Conservation (phyloP, 148 eudicot species). For the Rhododendron williamsianum region DNA sequence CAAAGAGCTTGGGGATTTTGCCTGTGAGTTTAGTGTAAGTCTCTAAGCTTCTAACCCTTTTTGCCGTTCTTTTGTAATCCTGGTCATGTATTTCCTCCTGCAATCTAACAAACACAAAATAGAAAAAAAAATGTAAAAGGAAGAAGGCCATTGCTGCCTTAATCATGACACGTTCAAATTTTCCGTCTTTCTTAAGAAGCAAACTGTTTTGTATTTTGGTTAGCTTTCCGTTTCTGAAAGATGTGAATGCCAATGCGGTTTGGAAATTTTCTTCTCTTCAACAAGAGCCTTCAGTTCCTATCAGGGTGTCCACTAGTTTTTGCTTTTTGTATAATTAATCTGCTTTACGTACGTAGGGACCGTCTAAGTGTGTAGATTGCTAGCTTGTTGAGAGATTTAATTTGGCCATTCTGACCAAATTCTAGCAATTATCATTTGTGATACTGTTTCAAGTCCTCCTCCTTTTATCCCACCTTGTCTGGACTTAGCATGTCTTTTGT, state of each 20-base stretch:
- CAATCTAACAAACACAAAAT: background rate
- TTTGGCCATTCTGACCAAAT: background rate
- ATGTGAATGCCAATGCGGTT: background rate
- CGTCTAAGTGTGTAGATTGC: background rate
- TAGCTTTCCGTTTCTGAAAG: background rate
- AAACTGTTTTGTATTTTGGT: background rate
- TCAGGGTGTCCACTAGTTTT: background rate
- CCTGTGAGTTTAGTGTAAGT: background rate
- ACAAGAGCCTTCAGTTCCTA: background rate
- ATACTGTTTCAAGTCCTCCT: background rate
- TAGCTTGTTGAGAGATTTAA: background rate
- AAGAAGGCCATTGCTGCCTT: background rate
- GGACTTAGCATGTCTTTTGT: background rate
- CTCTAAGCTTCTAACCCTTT: conserved; percentile 2
- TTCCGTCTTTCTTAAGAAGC: background rate
- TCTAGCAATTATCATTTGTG: background rate
- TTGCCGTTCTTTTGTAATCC: background rate
- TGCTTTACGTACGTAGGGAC: background rate
- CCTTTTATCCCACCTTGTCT: background rate
- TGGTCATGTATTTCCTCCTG: conserved; percentile 7
- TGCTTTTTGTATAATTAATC: background rate
- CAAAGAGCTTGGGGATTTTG: conserved; percentile 15
- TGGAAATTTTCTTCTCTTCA: background rate
- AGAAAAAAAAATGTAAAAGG: background rate
- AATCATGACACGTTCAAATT: background rate